Evolutionary conservation across 192 early-diverging fungal genomes (phyloP), one percentile per base, ranked within the genome.

Genomic region (Linnemannia exigua): DNA sequence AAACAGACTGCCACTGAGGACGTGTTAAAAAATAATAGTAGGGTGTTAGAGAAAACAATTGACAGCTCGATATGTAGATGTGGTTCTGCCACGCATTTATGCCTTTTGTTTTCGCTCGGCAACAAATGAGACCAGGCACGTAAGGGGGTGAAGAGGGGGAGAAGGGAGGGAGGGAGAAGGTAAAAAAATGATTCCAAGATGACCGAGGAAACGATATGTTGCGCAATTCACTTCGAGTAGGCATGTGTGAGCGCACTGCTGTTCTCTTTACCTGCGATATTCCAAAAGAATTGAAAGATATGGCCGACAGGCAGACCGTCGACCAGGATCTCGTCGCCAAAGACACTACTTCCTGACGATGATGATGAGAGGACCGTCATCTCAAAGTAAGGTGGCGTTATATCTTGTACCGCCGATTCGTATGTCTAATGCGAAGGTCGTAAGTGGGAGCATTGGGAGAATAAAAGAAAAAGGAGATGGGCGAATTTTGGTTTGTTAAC

Each of bases 301-400:
- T 92, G 93, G 12, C 97, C 97, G 11, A 97, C 96, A 5, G 97
- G 96, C 75, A 97, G 75, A 2, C 97, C 96, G 66, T 97, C 95
- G 14, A 98, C 93, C 7, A 98, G 80, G 8, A 97, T 87, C 84
- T 96, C 94, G 47, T 96, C 96, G 93, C 94, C 89, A 97, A 94
- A 67, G 82, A 80, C 37, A 89, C 19, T 46, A 25, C 14, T 11
- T 25, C 28, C 5, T 54, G 2, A 25, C 12, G 58, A 63, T 12
- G 28, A 63, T 1, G 77, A 90, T 2, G 93, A 88, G 66, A 94
- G 90, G 25, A 96, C 91, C 14, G 95, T 94, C 22, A 95, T 94
- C 79, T 95, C 94, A 87, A 93, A 94, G 82, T 96, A 96, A 19
- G 94, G 91, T 12, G 96, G 94, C 0, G 95, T 91, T 54, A 91